Evolutionary conservation across 192 early-diverging fungal species (phyloP).

Genomic region (Gryganskiella cystojenkinii): DNA sequence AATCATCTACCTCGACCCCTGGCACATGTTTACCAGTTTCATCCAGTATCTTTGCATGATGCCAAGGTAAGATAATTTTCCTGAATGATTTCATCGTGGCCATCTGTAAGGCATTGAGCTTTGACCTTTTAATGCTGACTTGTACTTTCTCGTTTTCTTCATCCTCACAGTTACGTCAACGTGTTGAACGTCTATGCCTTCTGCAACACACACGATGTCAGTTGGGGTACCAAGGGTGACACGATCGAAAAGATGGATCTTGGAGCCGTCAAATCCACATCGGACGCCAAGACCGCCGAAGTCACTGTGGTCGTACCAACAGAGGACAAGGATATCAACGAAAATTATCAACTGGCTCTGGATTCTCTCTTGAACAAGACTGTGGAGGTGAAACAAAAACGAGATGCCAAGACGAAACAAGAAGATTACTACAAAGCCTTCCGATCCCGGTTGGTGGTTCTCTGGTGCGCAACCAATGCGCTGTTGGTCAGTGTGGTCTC

Average conservation of each 20-base stretch:
- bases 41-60: conserved; percentile 59
- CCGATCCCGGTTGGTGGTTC: conserved; percentile 83
- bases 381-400: conserved; percentile 49
- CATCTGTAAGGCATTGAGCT: neutral
- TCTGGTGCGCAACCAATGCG: conserved; percentile 88
- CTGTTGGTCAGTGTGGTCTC: conserved; percentile 78
- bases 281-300: conserved; percentile 72
- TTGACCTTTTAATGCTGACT: neutral
- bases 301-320: conserved; percentile 80
- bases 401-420: conserved; percentile 76
- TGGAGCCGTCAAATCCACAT: conserved; percentile 74
- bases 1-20: conserved; percentile 85
- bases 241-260: conserved; percentile 73
- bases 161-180: conserved; percentile 66
- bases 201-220: conserved; percentile 96
- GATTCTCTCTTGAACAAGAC: conserved; percentile 57
- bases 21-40: conserved; percentile 82
- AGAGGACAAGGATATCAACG: conserved; percentile 81
- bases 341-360: conserved; percentile 81
- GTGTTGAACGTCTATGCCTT: conserved; percentile 94
- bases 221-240: conserved; percentile 96
- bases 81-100: neutral
- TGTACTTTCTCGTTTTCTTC: neutral
- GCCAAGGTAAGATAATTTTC: conserved; percentile 17
- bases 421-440: conserved; percentile 92